phyloP scores from a whole-genome alignment of 164 flowering plant genomes.

The Chimonanthus praecox region DNA sequence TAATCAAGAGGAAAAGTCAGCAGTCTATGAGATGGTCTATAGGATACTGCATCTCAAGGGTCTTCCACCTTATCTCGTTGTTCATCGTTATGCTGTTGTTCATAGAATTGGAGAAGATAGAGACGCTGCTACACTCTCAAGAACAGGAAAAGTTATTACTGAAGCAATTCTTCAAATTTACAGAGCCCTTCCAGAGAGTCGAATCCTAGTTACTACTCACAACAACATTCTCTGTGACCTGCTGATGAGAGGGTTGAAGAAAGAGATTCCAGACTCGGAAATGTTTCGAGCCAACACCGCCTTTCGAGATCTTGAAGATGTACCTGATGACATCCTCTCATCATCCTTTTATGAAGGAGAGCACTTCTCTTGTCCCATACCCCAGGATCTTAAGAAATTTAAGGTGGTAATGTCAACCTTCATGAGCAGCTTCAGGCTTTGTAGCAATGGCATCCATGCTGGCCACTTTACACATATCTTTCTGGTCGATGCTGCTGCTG shows the following conservation, averaged over 20 bases:
- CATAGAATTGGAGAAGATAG: not conserved
- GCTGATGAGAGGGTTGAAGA: slow-evolving; percentile 25
- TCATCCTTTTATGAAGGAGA: slow-evolving; percentile 24
- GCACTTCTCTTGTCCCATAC: slow-evolving; percentile 39
- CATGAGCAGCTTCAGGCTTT: slow-evolving; percentile 35
- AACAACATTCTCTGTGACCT: slow-evolving; percentile 32
- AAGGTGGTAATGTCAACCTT: slow-evolving; percentile 36
- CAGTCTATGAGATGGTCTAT: slow-evolving; percentile 18
- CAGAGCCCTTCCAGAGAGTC: slow-evolving; percentile 3
- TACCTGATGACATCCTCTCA: slow-evolving; percentile 30
- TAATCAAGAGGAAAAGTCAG: slow-evolving; percentile 8
- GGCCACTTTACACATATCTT: slow-evolving; percentile 52
- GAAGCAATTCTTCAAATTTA: slow-evolving; percentile 23
- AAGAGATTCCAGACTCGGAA: slow-evolving; percentile 20
- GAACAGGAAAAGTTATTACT: slow-evolving; percentile 19
- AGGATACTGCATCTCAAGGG: slow-evolving; percentile 19
- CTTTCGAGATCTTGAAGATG: slow-evolving; percentile 36
- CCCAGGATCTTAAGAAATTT: slow-evolving; percentile 19
- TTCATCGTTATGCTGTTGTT: slow-evolving; percentile 12
- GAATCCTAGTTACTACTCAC: slow-evolving; percentile 32
- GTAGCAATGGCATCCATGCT: slow-evolving; percentile 25
- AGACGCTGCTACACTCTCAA: slow-evolving; percentile 2
- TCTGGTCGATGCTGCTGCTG: slow-evolving; percentile 37
- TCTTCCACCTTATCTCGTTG: slow-evolving; percentile 30
- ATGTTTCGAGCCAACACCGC: slow-evolving; percentile 48